Base-by-base conservation (phyloP, 2,329 filamentous ascomycete genomes). In the Fusarium pseudocircinatum region DNA sequence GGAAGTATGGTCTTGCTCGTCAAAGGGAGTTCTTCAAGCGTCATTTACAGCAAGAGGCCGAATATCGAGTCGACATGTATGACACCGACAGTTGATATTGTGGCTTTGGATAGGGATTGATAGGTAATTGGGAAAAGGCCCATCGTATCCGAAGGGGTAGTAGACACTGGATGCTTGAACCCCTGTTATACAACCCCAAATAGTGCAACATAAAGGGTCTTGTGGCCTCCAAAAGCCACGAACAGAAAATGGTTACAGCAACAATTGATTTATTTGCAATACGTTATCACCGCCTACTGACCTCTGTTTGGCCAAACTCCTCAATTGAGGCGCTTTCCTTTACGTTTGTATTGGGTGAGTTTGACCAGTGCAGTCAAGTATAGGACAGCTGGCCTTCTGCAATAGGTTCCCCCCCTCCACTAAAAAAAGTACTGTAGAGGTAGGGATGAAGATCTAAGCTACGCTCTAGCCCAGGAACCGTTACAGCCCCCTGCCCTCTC, bases 321-420 rank as follows among this genome's bases (percentile, higher is more conserved):
- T 11, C 12, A 26, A 50, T 66, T 60, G 50, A 52, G 59, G 67
- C 70, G 67, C 56, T 56, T 74, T 69, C 49, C 60, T 74, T 70
- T 70, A 42, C 44, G 47, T 44, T 42, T 71, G 59, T 44, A 69
- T 65, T 57, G 70, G 70, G 39, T 39, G 36, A 59, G 30, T 39
- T 37, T 40, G 47, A n/a, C 34, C 59, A 40, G 59, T 24, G 40
- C 34, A 42, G 59, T 34, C 34, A 69, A 37, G 67, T 69, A 69
- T 58, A 74, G 71, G 63, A 74, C 71, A 74, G 67, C 71, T 74
- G 71, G 71, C 71, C 71, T 74, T 72, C 63, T 72, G 59, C 63
- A 58, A 68, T 71, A 71, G 65, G 61, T 47, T 40, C 50, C 58
- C 47, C 50, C 58, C 64, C 56, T 68, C 64, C 66, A 69, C 66